These are phyloP conservation scores for Domatiomyces catenatus DNA, from an alignment of 2,329 filamentous ascomycete species.

Conservation along the genomic window DNA sequence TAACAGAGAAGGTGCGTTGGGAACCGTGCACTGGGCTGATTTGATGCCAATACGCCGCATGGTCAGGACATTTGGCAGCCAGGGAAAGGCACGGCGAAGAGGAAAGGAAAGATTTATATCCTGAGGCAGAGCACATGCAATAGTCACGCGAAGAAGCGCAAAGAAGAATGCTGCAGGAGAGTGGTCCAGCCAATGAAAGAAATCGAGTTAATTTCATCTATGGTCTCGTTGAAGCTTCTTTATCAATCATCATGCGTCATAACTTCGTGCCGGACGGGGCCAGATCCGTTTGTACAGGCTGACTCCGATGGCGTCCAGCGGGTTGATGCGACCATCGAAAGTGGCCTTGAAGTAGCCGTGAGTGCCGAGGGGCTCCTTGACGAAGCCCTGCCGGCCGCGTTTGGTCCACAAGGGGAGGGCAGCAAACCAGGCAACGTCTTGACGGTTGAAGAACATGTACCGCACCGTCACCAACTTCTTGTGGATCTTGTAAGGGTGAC, in stretches of 20 bases:
- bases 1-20: too few relatives aligned
- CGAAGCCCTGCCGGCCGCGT: conserved; percentile 69
- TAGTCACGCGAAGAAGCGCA: not conserved
- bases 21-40: too few relatives aligned
- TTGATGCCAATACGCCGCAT: too few relatives aligned
- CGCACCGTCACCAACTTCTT: conserved; percentile 92
- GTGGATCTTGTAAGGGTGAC: conserved; percentile 97
- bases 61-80: not conserved
- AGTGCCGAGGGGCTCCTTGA: conserved; percentile 89
- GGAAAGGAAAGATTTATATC: not conserved
- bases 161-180: not conserved
- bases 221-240: not conserved
- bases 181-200: not conserved
- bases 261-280: conserved; percentile 48
- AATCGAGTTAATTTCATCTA: not conserved
- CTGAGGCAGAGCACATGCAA: not conserved
- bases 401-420: conserved; percentile 88
- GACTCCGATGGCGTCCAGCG: conserved; percentile 83
- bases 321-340: conserved; percentile 91
- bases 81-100: not conserved
- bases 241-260: conserved; percentile 2
- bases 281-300: conserved; percentile 77
- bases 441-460: conserved; percentile 99
- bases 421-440: conserved; percentile 96
- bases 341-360: conserved; percentile 99